Evolutionary conservation across 768 basidiomycete genomes (phyloP).

Genomic region (Lactarius vividus): DNA sequence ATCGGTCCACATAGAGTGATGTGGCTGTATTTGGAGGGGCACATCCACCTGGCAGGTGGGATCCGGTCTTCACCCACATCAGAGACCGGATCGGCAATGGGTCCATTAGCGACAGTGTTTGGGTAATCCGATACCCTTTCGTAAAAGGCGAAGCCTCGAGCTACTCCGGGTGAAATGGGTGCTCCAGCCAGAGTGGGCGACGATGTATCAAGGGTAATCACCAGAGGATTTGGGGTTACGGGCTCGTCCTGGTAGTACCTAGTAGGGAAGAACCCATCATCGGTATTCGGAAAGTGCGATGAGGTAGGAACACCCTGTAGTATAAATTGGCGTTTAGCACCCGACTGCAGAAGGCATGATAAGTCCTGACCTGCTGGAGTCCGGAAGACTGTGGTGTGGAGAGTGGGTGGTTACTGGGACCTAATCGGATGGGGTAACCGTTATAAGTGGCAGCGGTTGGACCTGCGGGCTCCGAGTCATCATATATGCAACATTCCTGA

Average conservation of each 20-base stretch:
- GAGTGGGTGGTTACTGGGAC: neutral
- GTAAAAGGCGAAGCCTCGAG: neutral
- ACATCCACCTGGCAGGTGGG: neutral
- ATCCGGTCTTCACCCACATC: neutral
- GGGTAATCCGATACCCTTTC: neutral
- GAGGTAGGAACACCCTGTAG: neutral
- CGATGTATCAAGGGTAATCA: neutral
- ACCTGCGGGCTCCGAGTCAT: neutral
- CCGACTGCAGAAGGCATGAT: neutral
- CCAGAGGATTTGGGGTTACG: neutral
- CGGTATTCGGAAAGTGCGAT: neutral
- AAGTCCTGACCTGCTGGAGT: neutral
- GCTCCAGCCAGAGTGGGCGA: no score
- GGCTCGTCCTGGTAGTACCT: neutral
- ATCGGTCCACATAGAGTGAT: neutral
- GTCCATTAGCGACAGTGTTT: neutral
- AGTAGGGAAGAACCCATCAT: neutral
- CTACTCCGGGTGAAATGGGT: neutral
- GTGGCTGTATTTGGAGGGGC: neutral
- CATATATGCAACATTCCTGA: neutral
- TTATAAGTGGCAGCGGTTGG: neutral
- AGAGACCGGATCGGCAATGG: neutral
- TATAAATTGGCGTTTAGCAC: neutral
- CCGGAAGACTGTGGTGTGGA: neutral
- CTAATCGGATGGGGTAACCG: accelerated